Conservation (phyloP, 805 yeast species). For the Ogataea glucozyma region DNA sequence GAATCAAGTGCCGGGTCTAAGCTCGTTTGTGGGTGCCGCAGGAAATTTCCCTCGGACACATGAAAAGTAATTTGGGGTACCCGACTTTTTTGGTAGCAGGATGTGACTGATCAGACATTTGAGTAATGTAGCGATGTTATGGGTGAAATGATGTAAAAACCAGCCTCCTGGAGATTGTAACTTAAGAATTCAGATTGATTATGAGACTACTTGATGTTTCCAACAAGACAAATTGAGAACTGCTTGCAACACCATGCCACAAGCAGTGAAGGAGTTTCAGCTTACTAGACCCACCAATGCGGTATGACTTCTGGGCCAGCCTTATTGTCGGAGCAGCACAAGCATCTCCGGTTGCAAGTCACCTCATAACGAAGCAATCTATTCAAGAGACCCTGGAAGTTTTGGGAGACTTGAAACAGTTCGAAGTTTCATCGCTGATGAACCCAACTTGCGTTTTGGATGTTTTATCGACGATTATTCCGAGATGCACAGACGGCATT, state of each 20-base stretch:
- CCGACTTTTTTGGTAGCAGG: too few species aligned
- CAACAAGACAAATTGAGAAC: too few species aligned
- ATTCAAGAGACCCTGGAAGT: conserved; percentile 16
- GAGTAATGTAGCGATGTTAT: neutral
- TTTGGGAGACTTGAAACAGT: conserved; percentile 10
- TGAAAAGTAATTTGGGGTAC: too few species aligned
- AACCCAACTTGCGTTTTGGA: conserved; percentile 21
- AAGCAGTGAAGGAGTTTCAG: too few species aligned
- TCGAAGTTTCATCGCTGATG: conserved; percentile 3
- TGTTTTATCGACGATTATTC: conserved; percentile 16
- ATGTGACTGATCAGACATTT: too few species aligned
- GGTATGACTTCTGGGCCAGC: neutral
- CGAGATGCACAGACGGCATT: conserved; percentile 14
- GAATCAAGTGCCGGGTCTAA: too few species aligned
- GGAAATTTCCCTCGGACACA: too few species aligned
- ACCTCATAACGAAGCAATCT: conserved; percentile 7
- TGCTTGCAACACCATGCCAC: too few species aligned
- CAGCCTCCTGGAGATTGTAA: neutral
- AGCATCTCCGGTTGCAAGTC: neutral
- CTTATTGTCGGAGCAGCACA: neutral
- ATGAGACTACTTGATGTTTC: too few species aligned
- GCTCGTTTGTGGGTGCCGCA: too few species aligned
- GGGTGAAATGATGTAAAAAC: neutral
- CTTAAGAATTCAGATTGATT: too few species aligned
- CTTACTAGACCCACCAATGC: neutral